Evolutionary conservation across 1,284 basidiomycete genomes (phyloP).

Genomic region (Phylloporus sp.): DNA sequence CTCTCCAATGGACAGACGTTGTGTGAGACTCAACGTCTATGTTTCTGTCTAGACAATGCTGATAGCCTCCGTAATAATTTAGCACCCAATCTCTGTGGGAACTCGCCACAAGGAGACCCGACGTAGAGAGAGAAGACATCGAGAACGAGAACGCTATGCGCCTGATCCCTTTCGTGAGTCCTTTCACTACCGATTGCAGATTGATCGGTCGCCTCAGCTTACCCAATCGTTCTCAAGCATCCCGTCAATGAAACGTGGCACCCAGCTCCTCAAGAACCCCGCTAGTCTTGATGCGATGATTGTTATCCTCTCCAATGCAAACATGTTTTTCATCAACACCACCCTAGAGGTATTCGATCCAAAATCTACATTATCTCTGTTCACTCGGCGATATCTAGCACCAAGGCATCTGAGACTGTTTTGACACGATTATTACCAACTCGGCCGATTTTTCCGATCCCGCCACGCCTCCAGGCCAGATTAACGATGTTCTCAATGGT

Average conservation of each 20-base stretch:
- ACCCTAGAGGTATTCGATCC: too few relatives aligned
- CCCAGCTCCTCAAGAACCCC: slow-evolving; percentile 75
- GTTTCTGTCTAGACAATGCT: neutral
- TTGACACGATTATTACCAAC: too few relatives aligned
- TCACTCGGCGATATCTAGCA: too few relatives aligned
- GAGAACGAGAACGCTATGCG: slow-evolving; percentile 77
- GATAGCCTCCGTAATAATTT: neutral
- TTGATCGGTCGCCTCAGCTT: slow-evolving; percentile 2
- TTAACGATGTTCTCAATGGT: slow-evolving; percentile 94
- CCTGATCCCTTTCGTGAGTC: slow-evolving; percentile 88
- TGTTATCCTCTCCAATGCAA: slow-evolving; percentile 57
- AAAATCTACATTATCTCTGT: too few relatives aligned
- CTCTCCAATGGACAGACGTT: slow-evolving; percentile 91
- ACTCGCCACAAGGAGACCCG: slow-evolving; percentile 63
- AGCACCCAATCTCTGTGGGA: slow-evolving; percentile 82
- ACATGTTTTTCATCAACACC: too few relatives aligned
- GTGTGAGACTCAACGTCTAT: slow-evolving; percentile 65
- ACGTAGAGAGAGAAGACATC: slow-evolving; percentile 78
- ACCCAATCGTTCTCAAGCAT: slow-evolving; percentile 64
- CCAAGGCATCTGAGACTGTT: too few relatives aligned
- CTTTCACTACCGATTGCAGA: neutral
- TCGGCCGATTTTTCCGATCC: too few relatives aligned
- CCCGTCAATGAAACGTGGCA: slow-evolving; percentile 93
- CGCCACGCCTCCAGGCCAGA: slow-evolving; percentile 96
- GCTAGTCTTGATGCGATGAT: slow-evolving; percentile 74